Evolutionary conservation across 192 early-diverging fungal genomes (phyloP), one percentile per base, ranked within the genome.

Genomic region (Coemansia biformis): DNA sequence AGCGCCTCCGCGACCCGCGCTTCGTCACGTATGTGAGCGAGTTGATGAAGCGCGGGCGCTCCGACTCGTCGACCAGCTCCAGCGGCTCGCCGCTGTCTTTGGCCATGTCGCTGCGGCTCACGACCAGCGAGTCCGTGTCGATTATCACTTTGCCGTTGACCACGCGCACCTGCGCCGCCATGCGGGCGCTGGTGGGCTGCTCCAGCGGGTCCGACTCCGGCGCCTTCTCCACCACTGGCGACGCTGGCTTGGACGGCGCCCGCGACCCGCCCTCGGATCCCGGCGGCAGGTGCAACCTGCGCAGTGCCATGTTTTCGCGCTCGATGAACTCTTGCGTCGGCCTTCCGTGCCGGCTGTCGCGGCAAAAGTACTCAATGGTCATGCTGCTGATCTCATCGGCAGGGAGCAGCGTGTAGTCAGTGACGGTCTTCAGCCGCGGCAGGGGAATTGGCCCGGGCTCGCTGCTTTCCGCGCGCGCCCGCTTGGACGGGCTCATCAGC

Each of bases 101-200:
- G 3, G 53, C 56, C 63, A 72, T 66, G 14, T 63, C 59, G 43
- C 49, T 43, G 8, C 74, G 74, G 46, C 51, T 68, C 43, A 72
- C 42, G 33, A 63, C 53, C 41, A 66, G 53, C 30, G 67, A 72
- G 5, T 63, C 75, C 24, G 59, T 48, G 39, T 77, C 63, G 22
- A 77, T 43, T 5, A 67, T 60, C 15, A 71, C 57, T 41, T 66
- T 51, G 37, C 75, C 75, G 16, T 77, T 57, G 12, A 71, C 64
- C 19, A 77, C 54, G 10, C 68, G 67, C 43, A 77, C 55, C 43
- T 72, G 75, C 11, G 63, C 66, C 0, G 68, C 64, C 55, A 57
- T 51, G 6, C 40, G 42, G 30, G 12, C 10, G 16, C 21, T 30
- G 2, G 24, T 6, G 24, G n/a, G n/a, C n/a, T 26, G 3, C 24